Conservation (phyloP, 768 basidiomycete species). For the Naganishia kalamii region DNA sequence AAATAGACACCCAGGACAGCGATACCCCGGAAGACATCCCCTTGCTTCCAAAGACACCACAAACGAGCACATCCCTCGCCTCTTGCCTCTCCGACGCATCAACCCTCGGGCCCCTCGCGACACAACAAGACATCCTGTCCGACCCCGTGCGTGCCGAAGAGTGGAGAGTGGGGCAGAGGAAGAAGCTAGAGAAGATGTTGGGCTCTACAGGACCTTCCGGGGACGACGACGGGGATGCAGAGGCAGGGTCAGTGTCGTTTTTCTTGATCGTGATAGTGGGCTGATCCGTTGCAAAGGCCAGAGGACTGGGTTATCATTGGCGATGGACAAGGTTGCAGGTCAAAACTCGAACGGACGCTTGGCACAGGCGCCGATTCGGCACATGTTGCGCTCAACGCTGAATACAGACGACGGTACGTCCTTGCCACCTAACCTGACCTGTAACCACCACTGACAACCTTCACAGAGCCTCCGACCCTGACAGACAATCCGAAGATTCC, state of each 20-base stretch:
- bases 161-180: neutral
- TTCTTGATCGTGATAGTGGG: neutral
- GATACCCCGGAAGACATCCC: neutral
- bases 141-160: neutral
- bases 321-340: neutral
- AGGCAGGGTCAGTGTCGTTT: neutral
- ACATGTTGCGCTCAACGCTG: neutral
- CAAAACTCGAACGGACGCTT: neutral
- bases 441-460: neutral
- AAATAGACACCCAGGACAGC: neutral
- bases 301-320: neutral
- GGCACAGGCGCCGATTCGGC: conserved; percentile 3
- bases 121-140: neutral
- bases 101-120: conserved; percentile 3
- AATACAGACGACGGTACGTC: conserved; percentile 4
- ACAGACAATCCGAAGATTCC: neutral
- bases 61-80: neutral
- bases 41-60: neutral
- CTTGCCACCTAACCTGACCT: neutral
- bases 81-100: neutral
- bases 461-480: neutral
- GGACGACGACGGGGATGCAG: neutral
- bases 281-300: neutral
- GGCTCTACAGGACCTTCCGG: too few species aligned
- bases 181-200: conserved; percentile 4